Percentiles rank a stretch among this genome's conserved stretches.
Evolutionary conservation across 805 yeast species (phyloP).

Genomic region (Blastobotrys terrestris): DNA sequence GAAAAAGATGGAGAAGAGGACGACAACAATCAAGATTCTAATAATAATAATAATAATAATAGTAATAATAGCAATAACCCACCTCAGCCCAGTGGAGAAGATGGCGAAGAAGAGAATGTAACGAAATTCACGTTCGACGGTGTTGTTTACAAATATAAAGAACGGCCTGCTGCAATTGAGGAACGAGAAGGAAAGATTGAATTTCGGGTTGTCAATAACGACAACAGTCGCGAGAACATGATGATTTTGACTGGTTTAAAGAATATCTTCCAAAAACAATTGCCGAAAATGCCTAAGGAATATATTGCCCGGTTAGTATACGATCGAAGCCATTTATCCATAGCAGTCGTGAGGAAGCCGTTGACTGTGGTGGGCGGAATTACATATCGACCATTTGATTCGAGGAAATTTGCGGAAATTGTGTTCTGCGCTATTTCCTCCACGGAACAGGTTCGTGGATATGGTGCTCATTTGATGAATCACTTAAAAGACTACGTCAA

Average conservation of each 20-base stretch:
- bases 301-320: conserved; percentile 91
- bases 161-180: conserved; percentile 89
- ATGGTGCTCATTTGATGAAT: conserved; percentile 98
- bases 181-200: conserved; percentile 91
- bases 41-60: conserved; percentile 15
- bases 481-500: conserved; percentile 93
- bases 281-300: conserved; percentile 98
- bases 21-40: conserved; percentile 11
- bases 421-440: conserved; percentile 97
- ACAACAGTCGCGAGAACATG: conserved; percentile 76
- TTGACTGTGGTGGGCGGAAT: conserved; percentile 97
- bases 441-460: conserved; percentile 96
- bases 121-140: conserved; percentile 68
- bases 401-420: conserved; percentile 90
- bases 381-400: conserved; percentile 89
- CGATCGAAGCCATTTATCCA: conserved; percentile 88
- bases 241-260: conserved; percentile 92
- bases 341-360: conserved; percentile 93
- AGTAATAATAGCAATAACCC: conserved; percentile 28
- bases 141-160: conserved; percentile 72
- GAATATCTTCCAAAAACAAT: conserved; percentile 92
- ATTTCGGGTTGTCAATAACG: conserved; percentile 94
- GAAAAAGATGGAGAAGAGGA: conserved; percentile 9
- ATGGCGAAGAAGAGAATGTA: conserved; percentile 28
- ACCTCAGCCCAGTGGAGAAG: conserved; percentile 22